phyloP scores from a whole-genome alignment of 140 eudicot genomes.

The Cichorium intybus region DNA sequence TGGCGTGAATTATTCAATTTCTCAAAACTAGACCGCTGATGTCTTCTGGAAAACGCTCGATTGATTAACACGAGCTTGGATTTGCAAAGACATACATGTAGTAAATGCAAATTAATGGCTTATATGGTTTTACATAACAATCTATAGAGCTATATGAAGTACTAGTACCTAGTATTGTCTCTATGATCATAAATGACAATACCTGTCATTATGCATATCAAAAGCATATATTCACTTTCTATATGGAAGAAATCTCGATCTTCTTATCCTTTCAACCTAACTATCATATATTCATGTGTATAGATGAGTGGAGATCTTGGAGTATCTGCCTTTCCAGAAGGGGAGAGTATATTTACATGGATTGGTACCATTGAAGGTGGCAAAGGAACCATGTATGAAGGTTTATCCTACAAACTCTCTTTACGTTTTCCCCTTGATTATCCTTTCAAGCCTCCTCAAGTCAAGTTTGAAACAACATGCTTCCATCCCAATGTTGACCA shows the following conservation, averaged over 20 bases:
- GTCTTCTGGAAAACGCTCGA: not conserved
- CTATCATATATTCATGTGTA: too few relatives aligned
- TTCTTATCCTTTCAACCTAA: too few relatives aligned
- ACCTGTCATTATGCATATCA: not conserved
- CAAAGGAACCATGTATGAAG: conserved; percentile 80
- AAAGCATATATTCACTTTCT: not conserved
- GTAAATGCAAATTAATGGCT: too few relatives aligned
- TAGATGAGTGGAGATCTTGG: conserved; percentile 81
- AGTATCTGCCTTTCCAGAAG: conserved; percentile 87
- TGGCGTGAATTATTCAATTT: not conserved
- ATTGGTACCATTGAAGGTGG: conserved; percentile 83
- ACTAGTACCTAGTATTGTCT: not conserved
- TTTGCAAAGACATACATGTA: conserved; percentile 3
- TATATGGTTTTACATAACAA: not conserved
- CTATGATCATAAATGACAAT: not conserved
- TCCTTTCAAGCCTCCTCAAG: conserved; percentile 88
- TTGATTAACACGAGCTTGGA: not conserved
- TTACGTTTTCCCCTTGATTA: conserved; percentile 70
- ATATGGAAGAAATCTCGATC: not conserved
- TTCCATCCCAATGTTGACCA: conserved; percentile 89
- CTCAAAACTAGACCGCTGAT: not conserved
- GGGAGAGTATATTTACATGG: conserved; percentile 80
- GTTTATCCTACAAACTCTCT: conserved; percentile 73
- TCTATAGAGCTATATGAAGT: not conserved
- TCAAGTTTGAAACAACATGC: conserved; percentile 81